Base-by-base conservation (phyloP, 2,329 filamentous ascomycete genomes). In the Calonectria crousiana region DNA sequence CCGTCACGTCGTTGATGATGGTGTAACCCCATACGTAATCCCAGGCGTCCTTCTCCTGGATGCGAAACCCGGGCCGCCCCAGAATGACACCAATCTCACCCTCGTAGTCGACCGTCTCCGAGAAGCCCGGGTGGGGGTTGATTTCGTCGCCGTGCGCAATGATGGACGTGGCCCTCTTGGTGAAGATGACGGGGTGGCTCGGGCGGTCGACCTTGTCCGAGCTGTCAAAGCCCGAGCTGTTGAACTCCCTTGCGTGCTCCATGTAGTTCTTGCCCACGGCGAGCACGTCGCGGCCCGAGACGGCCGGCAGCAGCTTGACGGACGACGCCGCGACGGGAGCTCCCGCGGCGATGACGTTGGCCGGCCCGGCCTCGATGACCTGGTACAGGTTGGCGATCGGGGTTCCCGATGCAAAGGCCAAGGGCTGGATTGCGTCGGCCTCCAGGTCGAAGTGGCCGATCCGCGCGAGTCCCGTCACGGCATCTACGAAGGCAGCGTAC, bases 201-300 rank as follows among this genome's bases (percentile, higher is more conserved):
- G 89, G 89, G 52, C 84, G 82, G 69, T 89, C 89, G 0, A 85
- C 82, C 75, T 90, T 91, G 76, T 92, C 90, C 6, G 86, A 89
- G 70, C 85, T 86, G 78, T 91, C 90, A 38, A 71, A 91, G 0
- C 90, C 89, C 1, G 87, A 89, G 14, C 81, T 84, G 77, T 91
- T 90, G 82, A 92, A 91, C 74, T 91, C 89, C 68, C 86, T 88
- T 1, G 90, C 90, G 78, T 92, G 90, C 51, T 90, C 89, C 38
- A 84, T 82, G 76, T 91, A 92, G 76, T 91, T 91, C 78, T 91
- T 90, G 34, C 89, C 89, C 2, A 91, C 88, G 60, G 88, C 86
- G 2, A 91, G 84, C n/a, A 91, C 82, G 78, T 91, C 89, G 32
- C 89, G 84, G 9, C 85, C 86, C 26, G 81, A 83, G 52, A 90